These are phyloP conservation scores for Benincasa hispida DNA, from an alignment of 306 rosid genomes.

Conservation along the genomic window DNA sequence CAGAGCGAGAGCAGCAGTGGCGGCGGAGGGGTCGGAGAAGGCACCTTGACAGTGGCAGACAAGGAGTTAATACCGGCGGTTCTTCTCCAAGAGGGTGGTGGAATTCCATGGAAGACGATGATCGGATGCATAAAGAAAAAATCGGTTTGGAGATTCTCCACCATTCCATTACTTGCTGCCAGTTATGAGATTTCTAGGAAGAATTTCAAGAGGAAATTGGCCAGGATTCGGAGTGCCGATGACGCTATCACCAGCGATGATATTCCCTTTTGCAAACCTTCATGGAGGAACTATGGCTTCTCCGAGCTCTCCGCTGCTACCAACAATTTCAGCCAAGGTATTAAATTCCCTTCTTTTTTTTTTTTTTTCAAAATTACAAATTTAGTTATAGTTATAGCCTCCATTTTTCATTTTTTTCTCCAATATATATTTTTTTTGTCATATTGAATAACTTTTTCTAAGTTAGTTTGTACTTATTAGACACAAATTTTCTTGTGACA, in stretches of 20 bases:
- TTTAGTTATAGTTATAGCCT: no score
- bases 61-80: neutral
- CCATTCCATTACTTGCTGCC: slow-evolving; percentile 34
- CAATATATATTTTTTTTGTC: no score
- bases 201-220: slow-evolving; percentile 37
- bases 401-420: no score
- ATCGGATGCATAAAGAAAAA: slow-evolving; percentile 51
- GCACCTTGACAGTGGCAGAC: slow-evolving; percentile 7
- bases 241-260: slow-evolving; percentile 23
- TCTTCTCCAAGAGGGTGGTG: neutral
- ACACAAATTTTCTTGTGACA: no score
- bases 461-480: no score
- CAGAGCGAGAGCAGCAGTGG: slow-evolving; percentile 19
- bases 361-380: no score
- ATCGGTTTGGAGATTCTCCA: slow-evolving; percentile 31
- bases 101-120: slow-evolving; percentile 46
- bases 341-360: neutral
- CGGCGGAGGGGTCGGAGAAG: slow-evolving; percentile 6
- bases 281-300: slow-evolving; percentile 74
- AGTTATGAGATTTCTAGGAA: slow-evolving; percentile 35
- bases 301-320: slow-evolving; percentile 68
- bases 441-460: no score
- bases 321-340: slow-evolving; percentile 48
- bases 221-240: slow-evolving; percentile 54
- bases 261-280: slow-evolving; percentile 35